These are phyloP conservation scores for Herpetomonas samuelpessoai DNA, from an alignment of 208 protist species.

Conservation along the genomic window DNA sequence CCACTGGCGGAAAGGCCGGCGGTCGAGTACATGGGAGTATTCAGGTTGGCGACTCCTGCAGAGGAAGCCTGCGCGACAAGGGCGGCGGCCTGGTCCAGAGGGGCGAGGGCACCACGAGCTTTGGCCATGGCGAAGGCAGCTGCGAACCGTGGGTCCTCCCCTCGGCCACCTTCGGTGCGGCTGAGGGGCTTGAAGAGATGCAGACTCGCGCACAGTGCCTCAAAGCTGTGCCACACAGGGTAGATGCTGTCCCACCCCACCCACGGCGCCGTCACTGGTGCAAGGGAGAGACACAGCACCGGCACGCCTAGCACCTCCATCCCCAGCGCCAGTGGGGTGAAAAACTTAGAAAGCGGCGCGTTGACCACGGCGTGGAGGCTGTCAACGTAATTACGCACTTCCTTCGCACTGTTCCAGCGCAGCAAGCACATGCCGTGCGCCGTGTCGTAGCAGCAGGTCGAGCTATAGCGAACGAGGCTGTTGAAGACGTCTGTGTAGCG, in stretches of 20 bases:
- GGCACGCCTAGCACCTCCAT: slow-evolving; percentile 41
- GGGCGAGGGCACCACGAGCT: too few relatives aligned
- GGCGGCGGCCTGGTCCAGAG: neutral
- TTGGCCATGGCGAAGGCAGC: neutral
- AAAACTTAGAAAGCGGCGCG: slow-evolving; percentile 37
- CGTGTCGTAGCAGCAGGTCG: slow-evolving; percentile 36
- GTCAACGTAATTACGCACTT: slow-evolving; percentile 41
- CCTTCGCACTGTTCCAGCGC: slow-evolving; percentile 35
- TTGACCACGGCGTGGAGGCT: slow-evolving; percentile 42
- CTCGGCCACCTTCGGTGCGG: slow-evolving; percentile 22
- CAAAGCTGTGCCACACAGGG: slow-evolving; percentile 36
- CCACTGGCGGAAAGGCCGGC: too few relatives aligned
- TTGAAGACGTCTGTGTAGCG: slow-evolving; percentile 13
- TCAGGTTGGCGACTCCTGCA: neutral
- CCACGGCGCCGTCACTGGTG: slow-evolving; percentile 35
- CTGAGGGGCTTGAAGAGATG: slow-evolving; percentile 33
- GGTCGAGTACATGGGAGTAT: neutral
- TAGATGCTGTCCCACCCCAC: slow-evolving; percentile 33
- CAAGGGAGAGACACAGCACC: slow-evolving; percentile 41
- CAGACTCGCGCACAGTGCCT: slow-evolving; percentile 33
- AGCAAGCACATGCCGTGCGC: slow-evolving; percentile 36
- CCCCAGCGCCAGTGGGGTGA: slow-evolving; percentile 37
- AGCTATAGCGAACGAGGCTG: slow-evolving; percentile 29
- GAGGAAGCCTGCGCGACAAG: neutral
- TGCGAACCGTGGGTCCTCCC: slow-evolving; percentile 11